Conservation (phyloP, 2,329 filamentous ascomycete genomes). For the Hypomyces perniciosus region DNA sequence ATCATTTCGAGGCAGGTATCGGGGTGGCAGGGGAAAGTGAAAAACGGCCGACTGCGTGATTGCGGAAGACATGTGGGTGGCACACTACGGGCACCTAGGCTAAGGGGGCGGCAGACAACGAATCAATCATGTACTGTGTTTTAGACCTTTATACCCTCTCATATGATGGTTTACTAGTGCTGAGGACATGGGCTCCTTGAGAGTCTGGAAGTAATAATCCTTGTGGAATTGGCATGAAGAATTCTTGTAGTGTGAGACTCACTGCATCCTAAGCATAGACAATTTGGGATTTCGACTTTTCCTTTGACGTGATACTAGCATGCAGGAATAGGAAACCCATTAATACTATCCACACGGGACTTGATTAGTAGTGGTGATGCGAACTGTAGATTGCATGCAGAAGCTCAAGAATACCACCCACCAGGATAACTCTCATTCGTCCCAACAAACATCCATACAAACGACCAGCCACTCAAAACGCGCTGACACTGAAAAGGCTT, state of each 20-base stretch:
- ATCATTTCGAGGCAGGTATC: not conserved
- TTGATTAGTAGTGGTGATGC: no score
- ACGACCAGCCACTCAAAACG: slow-evolving; percentile 2
- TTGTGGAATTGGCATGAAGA: not conserved
- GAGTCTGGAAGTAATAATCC: not conserved
- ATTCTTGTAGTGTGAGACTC: no score
- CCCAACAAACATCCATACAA: not conserved
- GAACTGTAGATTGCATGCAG: no score
- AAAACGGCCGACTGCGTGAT: not conserved
- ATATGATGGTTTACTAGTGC: not conserved
- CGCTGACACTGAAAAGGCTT: not conserved
- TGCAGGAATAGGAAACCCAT: no score
- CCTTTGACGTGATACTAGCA: no score
- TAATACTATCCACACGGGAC: no score
- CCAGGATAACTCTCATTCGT: not conserved
- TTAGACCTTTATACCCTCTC: slow-evolving; percentile 10
- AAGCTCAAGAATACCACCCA: no score
- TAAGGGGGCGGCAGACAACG: not conserved
- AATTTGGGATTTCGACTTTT: no score
- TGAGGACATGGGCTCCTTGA: not conserved
- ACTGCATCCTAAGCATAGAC: no score
- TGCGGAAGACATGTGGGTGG: no score
- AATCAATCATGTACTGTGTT: slow-evolving; percentile 4
- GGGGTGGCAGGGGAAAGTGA: slow-evolving; percentile 2
- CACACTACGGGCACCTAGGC: not conserved